Evolutionary conservation across 129 eudicot species (phyloP), one percentile per base, ranked within the genome.

Genomic region (Chrysanthemum makinoi): DNA sequence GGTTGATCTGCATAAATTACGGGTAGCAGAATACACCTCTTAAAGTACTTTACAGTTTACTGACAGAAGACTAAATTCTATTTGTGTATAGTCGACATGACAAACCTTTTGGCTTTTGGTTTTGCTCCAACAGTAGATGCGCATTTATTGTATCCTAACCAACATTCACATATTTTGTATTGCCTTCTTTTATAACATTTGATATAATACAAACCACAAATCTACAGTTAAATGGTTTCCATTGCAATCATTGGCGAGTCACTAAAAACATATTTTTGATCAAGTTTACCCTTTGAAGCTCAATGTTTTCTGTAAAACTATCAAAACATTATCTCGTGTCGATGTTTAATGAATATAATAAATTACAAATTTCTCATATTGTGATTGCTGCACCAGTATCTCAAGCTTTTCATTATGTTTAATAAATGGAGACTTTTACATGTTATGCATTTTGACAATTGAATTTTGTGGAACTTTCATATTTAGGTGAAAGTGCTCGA

Each of bases 401-500:
- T 30, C 35, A 30, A 30, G 35, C 35, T 30, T 30, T 30, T 30
- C 35, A 30, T 30, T 30, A 30, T 30, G 6, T 30, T 39, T 39
- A 0, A 39, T 39, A 39, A 39, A 39, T 39, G 46, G 6, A 30
- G 35, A 39, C 10, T 39, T 39, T 39, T 39, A 8, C 46, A 56
- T 5, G 12, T 58, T 58, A 10, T 59, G n/a, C 28, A 11, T 26
- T 30, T 3, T 51, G 13, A 20, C 46, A 48, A 49, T 51, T 33
- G 43, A 61, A 70, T 43, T 55, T 62, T 58, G 26, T 72, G 53
- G 54, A 35, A 5, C 53, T 66, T 55, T 47, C 20, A 4, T 54
- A 44, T 65, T 39, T 73, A 95, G 99, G 88, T 95, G 58, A 95
- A 79, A 77, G 77, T 84, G 74, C 73, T 87, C 35, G 83, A 87